Evolutionary conservation across 495 filamentous ascomycete genomes (phyloP).

Genomic region (Letharia lupina): DNA sequence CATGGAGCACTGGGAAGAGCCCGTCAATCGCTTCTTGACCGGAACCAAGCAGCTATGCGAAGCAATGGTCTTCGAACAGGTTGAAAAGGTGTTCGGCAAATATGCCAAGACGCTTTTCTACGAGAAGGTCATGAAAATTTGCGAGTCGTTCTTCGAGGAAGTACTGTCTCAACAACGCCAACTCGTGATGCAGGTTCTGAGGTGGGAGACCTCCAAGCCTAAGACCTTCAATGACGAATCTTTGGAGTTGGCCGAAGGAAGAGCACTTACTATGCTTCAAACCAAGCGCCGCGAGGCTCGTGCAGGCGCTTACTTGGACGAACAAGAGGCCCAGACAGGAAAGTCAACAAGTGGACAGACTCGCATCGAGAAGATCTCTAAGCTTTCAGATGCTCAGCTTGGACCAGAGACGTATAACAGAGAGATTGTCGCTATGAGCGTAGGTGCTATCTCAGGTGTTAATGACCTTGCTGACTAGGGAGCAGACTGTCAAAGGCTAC

Average conservation of each 20-base stretch:
- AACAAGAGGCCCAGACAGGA: conserved; percentile 17
- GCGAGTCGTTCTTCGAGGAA: conserved; percentile 15
- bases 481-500: conserved; percentile 40
- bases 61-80: conserved; percentile 26
- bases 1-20: conserved; percentile 35
- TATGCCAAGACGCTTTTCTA: conserved; percentile 36
- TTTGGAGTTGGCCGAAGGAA: conserved; percentile 2
- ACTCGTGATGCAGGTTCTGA: conserved; percentile 8
- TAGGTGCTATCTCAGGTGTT: conserved; percentile 16
- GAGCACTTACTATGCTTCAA: conserved; percentile 12
- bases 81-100: conserved; percentile 28
- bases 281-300: conserved; percentile 14
- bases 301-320: conserved; percentile 4
- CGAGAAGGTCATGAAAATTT: conserved; percentile 27
- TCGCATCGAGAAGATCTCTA: conserved; percentile 20
- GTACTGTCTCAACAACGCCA: conserved; percentile 19
- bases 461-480: conserved; percentile 10
- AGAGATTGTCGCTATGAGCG: conserved; percentile 46
- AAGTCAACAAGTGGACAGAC: conserved; percentile 4
- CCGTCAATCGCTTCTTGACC: conserved; percentile 30
- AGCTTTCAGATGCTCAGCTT: conserved; percentile 28
- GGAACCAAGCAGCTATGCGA: conserved; percentile 29
- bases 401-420: conserved; percentile 36
- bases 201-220: conserved; percentile 16
- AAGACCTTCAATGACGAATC: conserved; percentile 20